Evolutionary conservation across 805 yeast species (phyloP).

Genomic region (Priceomyces melissophilus): DNA sequence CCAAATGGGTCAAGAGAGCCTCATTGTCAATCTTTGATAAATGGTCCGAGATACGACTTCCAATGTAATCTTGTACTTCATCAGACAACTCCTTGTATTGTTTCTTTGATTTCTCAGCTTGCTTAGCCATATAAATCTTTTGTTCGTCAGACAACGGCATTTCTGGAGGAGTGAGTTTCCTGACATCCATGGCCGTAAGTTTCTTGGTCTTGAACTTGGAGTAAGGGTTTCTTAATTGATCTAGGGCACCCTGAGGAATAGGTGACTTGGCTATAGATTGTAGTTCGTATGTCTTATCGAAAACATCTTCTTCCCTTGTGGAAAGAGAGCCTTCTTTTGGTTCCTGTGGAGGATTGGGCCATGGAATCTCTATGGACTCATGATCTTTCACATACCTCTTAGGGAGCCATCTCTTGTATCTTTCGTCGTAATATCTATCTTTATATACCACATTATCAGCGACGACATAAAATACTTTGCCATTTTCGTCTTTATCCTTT

Average conservation of each 20-base stretch:
- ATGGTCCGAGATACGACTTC: conserved; percentile 44
- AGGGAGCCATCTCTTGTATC: conserved; percentile 71
- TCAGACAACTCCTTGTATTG: conserved; percentile 39
- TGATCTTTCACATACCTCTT: conserved; percentile 72
- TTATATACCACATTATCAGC: conserved; percentile 68
- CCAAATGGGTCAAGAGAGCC: conserved; percentile 36
- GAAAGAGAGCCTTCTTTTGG: conserved; percentile 55
- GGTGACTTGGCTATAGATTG: conserved; percentile 64
- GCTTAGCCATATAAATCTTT: conserved; percentile 59
- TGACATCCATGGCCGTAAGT: conserved; percentile 59
- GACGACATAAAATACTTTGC: conserved; percentile 65
- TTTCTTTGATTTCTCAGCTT: conserved; percentile 35
- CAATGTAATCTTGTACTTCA: conserved; percentile 56
- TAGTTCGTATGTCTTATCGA: conserved; percentile 72
- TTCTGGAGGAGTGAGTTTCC: conserved; percentile 60
- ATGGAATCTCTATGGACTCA: conserved; percentile 71
- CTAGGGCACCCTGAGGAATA: conserved; percentile 62
- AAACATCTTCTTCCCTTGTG: conserved; percentile 54
- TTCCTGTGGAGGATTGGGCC: conserved; percentile 70
- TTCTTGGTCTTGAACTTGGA: conserved; percentile 57
- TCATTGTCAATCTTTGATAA: conserved; percentile 33
- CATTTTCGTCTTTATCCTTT: conserved; percentile 64
- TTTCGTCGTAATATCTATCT: conserved; percentile 70
- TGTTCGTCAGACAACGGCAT: conserved; percentile 73
- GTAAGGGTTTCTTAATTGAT: conserved; percentile 72